Conservation (phyloP, 768 basidiomycete species). For the Podaxis sp. region DNA sequence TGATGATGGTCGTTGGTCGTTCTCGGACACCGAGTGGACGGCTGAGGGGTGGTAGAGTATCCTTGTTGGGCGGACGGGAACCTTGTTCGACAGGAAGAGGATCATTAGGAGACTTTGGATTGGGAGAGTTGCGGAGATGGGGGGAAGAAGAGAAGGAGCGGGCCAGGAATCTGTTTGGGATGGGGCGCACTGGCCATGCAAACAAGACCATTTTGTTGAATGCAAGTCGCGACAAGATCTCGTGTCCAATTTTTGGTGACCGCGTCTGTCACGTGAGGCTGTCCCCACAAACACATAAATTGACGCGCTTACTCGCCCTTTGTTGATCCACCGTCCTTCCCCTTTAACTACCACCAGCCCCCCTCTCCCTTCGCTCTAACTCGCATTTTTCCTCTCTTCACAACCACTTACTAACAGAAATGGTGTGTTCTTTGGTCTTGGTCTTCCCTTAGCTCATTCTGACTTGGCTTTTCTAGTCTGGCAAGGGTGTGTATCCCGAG, state of each 20-base stretch:
- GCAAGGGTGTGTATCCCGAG: conserved; percentile 4
- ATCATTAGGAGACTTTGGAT: neutral
- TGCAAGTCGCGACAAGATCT: conserved; percentile 12
- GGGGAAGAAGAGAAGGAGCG: conserved; percentile 9
- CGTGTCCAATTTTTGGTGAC: conserved; percentile 9
- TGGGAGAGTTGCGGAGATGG: neutral
- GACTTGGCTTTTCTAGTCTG: conserved; percentile 10
- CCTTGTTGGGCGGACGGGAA: conserved; percentile 15
- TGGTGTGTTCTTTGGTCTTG: neutral
- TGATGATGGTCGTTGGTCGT: conserved; percentile 57
- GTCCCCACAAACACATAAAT: conserved; percentile 37
- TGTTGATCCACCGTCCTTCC: conserved; percentile 33
- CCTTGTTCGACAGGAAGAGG: neutral
- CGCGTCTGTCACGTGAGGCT: conserved; percentile 29
- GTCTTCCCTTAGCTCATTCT: neutral
- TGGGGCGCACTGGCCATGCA: conserved; percentile 14
- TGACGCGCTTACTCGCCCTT: conserved; percentile 34
- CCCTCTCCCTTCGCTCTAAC: neutral
- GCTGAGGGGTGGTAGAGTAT: conserved; percentile 38
- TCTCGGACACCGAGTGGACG: conserved; percentile 78
- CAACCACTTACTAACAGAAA: neutral
- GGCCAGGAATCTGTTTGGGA: neutral
- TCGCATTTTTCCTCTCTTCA: too few species aligned
- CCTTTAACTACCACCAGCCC: conserved; percentile 35
- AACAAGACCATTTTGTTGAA: conserved; percentile 18